Evolutionary conservation across 2,329 filamentous ascomycete species (phyloP).

Genomic region (Trichoderma breve): DNA sequence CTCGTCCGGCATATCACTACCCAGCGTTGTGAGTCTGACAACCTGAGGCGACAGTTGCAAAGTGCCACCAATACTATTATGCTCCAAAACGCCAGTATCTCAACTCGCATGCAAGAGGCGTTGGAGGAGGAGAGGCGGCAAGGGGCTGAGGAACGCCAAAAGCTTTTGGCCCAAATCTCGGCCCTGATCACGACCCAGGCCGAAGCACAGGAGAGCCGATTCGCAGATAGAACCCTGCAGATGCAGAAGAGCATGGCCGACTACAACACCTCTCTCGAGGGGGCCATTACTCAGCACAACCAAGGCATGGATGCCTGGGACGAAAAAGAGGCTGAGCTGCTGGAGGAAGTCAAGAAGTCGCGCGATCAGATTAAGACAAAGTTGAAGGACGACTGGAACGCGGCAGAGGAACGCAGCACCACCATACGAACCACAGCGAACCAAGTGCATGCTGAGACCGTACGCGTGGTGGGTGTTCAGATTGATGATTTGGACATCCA

Average conservation of each 20-base stretch:
- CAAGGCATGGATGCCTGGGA: slow-evolving; percentile 74
- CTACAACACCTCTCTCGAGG: slow-evolving; percentile 64
- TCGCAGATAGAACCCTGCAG: slow-evolving; percentile 60
- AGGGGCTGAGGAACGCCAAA: slow-evolving; percentile 70
- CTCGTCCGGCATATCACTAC: slow-evolving; percentile 70
- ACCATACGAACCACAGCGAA: slow-evolving; percentile 80
- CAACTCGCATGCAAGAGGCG: slow-evolving; percentile 64
- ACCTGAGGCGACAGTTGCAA: slow-evolving; percentile 69
- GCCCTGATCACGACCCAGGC: slow-evolving; percentile 72
- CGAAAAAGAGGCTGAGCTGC: slow-evolving; percentile 63
- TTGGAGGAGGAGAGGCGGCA: slow-evolving; percentile 74
- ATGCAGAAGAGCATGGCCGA: slow-evolving; percentile 63
- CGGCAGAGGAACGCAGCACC: slow-evolving; percentile 75
- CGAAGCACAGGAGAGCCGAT: slow-evolving; percentile 68
- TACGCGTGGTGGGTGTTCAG: slow-evolving; percentile 86
- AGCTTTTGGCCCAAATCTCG: slow-evolving; percentile 73
- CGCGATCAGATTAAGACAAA: slow-evolving; percentile 75
- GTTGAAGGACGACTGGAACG: slow-evolving; percentile 83
- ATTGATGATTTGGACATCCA: slow-evolving; percentile 83
- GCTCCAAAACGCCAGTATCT: slow-evolving; percentile 64
- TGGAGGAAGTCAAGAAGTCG: slow-evolving; percentile 69
- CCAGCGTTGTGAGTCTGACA: slow-evolving; percentile 74
- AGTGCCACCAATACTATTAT: slow-evolving; percentile 66
- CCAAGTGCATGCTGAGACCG: slow-evolving; percentile 85
- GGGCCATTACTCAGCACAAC: slow-evolving; percentile 63